A percentile compares a stretch with the other conserved stretches of the same genome.
These are phyloP conservation scores for Picocystis sp. DNA, from an alignment of 163 green algal genomes.

Conservation along the genomic window DNA sequence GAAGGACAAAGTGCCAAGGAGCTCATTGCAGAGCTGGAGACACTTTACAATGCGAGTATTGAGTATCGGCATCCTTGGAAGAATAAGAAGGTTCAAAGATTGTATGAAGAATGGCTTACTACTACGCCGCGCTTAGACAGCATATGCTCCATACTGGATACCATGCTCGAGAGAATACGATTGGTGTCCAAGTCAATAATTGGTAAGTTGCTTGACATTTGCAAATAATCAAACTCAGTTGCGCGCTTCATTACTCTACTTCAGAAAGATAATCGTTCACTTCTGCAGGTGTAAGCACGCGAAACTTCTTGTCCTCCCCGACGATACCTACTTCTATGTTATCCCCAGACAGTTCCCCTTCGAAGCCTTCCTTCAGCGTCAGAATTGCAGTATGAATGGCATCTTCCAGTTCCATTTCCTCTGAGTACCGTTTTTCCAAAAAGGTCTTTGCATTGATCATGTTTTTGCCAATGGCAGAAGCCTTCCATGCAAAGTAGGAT, in stretches of 20 bases:
- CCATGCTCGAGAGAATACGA: too few relatives aligned
- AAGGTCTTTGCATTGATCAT: slow-evolving; percentile 81
- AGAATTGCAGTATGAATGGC: slow-evolving; percentile 93
- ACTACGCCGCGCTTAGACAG: too few relatives aligned
- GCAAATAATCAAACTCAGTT: too few relatives aligned
- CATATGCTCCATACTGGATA: too few relatives aligned
- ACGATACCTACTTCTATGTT: slow-evolving; percentile 77
- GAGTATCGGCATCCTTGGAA: too few relatives aligned
- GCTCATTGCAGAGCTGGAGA: slow-evolving; percentile 4
- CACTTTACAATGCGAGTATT: slow-evolving; percentile 4
- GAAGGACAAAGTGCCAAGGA: slow-evolving; percentile 8
- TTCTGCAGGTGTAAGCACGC: slow-evolving; percentile 71
- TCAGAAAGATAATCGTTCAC: slow-evolving; percentile 91
- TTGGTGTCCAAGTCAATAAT: too few relatives aligned
- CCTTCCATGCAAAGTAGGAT: slow-evolving; percentile 98
- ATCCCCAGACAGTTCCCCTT: slow-evolving; percentile 62
- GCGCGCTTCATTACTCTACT: slow-evolving; percentile 57
- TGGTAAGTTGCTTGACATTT: too few relatives aligned
- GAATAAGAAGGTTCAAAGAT: too few relatives aligned
- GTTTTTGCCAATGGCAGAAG: slow-evolving; percentile 77
- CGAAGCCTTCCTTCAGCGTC: slow-evolving; percentile 97
- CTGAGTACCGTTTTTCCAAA: slow-evolving; percentile 27
- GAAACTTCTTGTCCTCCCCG: slow-evolving; percentile 72
- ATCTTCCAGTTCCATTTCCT: slow-evolving; percentile 89
- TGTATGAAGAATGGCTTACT: too few relatives aligned